phyloP scores from a whole-genome alignment of 2,329 filamentous ascomycete genomes.

The Claviceps lovelessii region DNA sequence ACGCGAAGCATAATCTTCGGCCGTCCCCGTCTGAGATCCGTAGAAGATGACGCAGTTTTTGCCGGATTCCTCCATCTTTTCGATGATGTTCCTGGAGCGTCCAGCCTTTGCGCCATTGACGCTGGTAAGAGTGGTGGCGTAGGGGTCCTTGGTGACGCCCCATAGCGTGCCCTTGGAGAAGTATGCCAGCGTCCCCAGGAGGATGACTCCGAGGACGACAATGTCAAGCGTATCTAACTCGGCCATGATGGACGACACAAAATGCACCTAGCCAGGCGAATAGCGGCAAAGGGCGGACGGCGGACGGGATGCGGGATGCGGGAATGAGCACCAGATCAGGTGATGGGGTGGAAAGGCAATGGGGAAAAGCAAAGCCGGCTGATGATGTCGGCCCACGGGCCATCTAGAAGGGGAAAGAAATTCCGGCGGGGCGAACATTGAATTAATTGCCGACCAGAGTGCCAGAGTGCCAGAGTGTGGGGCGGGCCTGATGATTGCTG shows the following conservation, averaged over 20 bases:
- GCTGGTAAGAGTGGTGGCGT: conserved; percentile 59
- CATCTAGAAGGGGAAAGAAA: no score
- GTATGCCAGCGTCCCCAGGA: conserved; percentile 81
- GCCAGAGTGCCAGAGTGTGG: no score
- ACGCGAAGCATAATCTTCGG: conserved; percentile 93
- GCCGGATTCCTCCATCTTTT: conserved; percentile 88
- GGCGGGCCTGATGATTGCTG: no score
- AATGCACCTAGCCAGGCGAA: background rate
- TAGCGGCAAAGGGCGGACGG: background rate
- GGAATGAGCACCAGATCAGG: background rate
- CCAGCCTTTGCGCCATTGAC: conserved; percentile 59
- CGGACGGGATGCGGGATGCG: no score
- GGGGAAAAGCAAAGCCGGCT: no score
- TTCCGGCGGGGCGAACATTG: no score
- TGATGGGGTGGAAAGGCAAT: background rate
- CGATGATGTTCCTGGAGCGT: conserved; percentile 80
- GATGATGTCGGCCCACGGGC: no score
- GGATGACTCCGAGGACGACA: conserved; percentile 71
- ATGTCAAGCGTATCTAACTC: conserved; percentile 94
- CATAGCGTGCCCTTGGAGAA: conserved; percentile 96
- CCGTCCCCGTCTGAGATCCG: conserved; percentile 94
- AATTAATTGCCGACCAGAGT: no score
- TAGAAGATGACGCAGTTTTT: conserved; percentile 99
- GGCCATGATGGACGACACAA: conserved; percentile 48
- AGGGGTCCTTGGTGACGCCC: conserved; percentile 78